Conservation (phyloP, 768 basidiomycete genomes). For the Pleurotus ostreatus region DNA sequence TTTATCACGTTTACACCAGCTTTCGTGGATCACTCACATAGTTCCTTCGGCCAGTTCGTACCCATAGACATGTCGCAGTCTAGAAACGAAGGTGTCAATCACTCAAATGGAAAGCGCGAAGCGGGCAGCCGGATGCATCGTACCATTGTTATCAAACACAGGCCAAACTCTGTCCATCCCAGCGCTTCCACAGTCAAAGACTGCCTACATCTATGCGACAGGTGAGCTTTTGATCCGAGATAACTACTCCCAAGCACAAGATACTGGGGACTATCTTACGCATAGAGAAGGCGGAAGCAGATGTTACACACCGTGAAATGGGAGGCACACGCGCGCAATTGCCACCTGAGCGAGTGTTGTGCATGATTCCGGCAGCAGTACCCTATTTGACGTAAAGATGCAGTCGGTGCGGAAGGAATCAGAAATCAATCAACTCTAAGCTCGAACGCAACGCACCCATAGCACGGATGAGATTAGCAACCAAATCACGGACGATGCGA, state of each 20-base stretch:
- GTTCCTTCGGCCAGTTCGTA: slow-evolving; percentile 11
- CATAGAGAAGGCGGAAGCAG: not conserved
- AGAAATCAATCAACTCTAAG: not conserved
- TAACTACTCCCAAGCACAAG: slow-evolving; percentile 14
- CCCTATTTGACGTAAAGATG: slow-evolving; percentile 39
- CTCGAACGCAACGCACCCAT: slow-evolving; percentile 48
- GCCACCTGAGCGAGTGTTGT: slow-evolving; percentile 55
- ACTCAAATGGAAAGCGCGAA: slow-evolving; percentile 9
- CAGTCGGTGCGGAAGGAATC: not conserved
- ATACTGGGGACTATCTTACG: not conserved
- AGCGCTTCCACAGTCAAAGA: slow-evolving; percentile 69
- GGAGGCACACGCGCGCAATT: slow-evolving; percentile 50
- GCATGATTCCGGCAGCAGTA: slow-evolving; percentile 63
- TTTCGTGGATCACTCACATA: slow-evolving; percentile 20
- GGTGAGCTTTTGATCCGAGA: slow-evolving; percentile 5
- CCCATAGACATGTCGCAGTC: slow-evolving; percentile 13
- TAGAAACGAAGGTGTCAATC: not conserved
- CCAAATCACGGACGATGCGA: slow-evolving; percentile 78
- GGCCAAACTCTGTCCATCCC: slow-evolving; percentile 71
- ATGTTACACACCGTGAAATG: slow-evolving; percentile 44
- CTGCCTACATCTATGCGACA: slow-evolving; percentile 56
- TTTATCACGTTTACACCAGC: slow-evolving; percentile 6
- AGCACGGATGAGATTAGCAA: slow-evolving; percentile 56
- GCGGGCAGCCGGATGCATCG: slow-evolving; percentile 43
- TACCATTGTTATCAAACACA: slow-evolving; percentile 53